Conservation (phyloP, 2,329 filamentous ascomycete genomes). For the Fusarium newnesense region DNA sequence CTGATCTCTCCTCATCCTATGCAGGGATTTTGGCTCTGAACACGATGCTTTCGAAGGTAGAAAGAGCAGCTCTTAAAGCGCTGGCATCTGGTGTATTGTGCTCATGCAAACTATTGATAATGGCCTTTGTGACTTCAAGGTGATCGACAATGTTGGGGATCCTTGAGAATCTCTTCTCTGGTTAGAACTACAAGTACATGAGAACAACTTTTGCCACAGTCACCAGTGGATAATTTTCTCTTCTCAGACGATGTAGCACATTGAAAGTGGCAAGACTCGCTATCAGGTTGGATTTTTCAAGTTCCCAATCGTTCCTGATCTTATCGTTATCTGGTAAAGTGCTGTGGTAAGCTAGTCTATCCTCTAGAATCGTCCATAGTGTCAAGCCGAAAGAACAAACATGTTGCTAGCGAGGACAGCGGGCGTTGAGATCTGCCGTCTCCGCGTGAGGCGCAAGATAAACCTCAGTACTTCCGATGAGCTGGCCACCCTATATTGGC, state of each 20-base stretch:
- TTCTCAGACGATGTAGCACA: neutral
- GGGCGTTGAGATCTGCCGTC: neutral
- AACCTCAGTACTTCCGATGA: neutral
- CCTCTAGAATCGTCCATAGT: neutral
- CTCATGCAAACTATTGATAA: neutral
- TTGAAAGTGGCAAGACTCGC: neutral
- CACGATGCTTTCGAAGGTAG: neutral
- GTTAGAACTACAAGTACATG: neutral
- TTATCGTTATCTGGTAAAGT: neutral
- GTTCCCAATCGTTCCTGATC: neutral
- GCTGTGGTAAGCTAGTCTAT: neutral
- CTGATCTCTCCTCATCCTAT: neutral
- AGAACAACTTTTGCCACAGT: neutral
- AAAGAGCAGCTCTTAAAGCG: neutral
- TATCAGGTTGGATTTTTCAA: neutral
- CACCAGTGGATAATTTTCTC: neutral
- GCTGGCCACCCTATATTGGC: neutral
- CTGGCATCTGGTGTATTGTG: neutral
- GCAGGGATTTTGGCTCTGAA: neutral
- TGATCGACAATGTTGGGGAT: neutral
- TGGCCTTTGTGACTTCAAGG: neutral
- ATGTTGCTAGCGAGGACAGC: neutral
- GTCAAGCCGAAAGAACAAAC: conserved; percentile 2
- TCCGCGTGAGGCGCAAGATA: neutral
- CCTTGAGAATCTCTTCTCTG: neutral